phyloP scores from a whole-genome alignment of 805 yeast genomes.

The Barnettozyma pratensis region DNA sequence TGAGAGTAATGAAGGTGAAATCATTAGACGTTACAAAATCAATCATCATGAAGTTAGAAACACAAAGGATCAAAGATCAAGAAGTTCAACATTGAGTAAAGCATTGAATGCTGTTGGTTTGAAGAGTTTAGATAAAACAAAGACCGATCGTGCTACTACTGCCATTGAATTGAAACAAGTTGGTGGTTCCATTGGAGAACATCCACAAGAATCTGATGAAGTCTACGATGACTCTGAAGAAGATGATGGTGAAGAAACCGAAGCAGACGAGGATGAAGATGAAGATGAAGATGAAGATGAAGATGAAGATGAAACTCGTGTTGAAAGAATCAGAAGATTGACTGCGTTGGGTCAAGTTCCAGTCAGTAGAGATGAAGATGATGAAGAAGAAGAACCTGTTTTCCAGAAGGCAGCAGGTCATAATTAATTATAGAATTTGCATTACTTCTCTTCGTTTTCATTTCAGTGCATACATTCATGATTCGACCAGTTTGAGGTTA shows the following conservation, averaged over 20 bases:
- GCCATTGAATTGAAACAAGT: neutral
- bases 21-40: slow-evolving; percentile 75
- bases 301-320: slow-evolving; percentile 48
- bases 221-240: neutral
- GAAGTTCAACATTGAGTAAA: slow-evolving; percentile 37
- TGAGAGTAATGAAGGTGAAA: slow-evolving; percentile 90
- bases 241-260: slow-evolving; percentile 23
- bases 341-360: slow-evolving; percentile 46
- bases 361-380: slow-evolving; percentile 37
- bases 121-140: slow-evolving; percentile 17
- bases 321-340: slow-evolving; percentile 58
- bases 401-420: neutral
- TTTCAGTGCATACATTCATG: too few species aligned
- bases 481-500: too few species aligned
- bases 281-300: slow-evolving; percentile 22
- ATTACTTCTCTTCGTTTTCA: too few species aligned
- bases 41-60: slow-evolving; percentile 41
- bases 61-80: slow-evolving; percentile 13
- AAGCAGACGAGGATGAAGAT: slow-evolving; percentile 19
- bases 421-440: too few species aligned
- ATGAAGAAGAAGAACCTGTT: slow-evolving; percentile 39
- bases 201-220: neutral
- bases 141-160: neutral
- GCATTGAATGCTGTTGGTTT: slow-evolving; percentile 56
- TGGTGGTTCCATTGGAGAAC: neutral